phyloP scores from a whole-genome alignment of 176 grass and related monocot species.

The Cenchrus purpureus region DNA sequence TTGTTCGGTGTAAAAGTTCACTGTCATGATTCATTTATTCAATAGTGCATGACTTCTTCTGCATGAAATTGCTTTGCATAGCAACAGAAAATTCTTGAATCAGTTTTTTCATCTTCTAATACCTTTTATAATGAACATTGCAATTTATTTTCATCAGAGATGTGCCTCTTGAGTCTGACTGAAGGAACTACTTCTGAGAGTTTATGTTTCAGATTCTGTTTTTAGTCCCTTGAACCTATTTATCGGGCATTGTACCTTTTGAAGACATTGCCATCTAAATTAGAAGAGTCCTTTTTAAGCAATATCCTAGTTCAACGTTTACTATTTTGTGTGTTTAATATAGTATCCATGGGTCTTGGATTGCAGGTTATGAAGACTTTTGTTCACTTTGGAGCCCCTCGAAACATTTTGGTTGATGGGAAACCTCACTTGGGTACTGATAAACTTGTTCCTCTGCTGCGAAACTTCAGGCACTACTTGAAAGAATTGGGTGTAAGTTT shows the following conservation, averaged over 20 bases:
- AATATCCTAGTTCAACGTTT: conserved; percentile 5
- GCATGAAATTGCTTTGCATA: conserved; percentile 8
- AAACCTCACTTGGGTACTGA: conserved; percentile 97
- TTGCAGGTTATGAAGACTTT: conserved; percentile 90
- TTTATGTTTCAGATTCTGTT: conserved; percentile 10
- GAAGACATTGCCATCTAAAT: conserved; percentile 11
- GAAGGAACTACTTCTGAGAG: background rate
- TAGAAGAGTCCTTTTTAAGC: conserved; percentile 1
- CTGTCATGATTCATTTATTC: background rate
- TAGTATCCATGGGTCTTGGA: conserved; percentile 12
- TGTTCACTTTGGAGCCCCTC: conserved; percentile 90
- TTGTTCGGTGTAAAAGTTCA: background rate
- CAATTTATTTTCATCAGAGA: conserved; percentile 15
- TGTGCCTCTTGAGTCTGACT: background rate
- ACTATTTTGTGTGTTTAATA: conserved; percentile 9
- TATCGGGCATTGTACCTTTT: background rate
- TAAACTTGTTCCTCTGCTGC: conserved; percentile 83
- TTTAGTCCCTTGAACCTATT: background rate
- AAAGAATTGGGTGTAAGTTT: conserved; percentile 83
- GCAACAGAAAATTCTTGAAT: background rate
- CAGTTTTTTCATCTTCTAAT: background rate
- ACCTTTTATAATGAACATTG: background rate
- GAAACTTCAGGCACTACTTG: conserved; percentile 83
- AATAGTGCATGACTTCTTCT: background rate
- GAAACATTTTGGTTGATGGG: conserved; percentile 87